Conservation (phyloP, 257 asterid genomes). For the Voacanga thouarsii region DNA sequence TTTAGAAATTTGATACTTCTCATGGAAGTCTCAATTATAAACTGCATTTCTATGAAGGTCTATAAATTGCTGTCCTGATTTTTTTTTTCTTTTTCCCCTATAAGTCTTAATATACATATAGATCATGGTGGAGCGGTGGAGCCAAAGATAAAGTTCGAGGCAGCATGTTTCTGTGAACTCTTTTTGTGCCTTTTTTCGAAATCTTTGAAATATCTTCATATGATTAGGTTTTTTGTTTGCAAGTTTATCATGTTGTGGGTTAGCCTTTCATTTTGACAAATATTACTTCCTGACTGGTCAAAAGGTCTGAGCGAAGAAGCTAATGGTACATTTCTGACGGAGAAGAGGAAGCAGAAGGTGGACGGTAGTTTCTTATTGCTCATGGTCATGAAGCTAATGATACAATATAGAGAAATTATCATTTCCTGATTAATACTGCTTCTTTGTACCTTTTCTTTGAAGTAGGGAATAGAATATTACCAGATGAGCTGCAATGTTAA, state of each 20-base stretch:
- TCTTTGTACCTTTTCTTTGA: constrained; percentile 16
- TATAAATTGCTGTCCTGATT: background rate
- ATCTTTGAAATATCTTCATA: background rate
- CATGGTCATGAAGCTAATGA: constrained; percentile 21
- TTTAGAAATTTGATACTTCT: background rate
- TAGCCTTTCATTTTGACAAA: constrained; percentile 17
- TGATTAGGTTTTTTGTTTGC: background rate
- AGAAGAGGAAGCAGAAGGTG: constrained; percentile 70
- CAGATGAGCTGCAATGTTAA: constrained; percentile 51
- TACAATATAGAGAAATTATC: constrained; percentile 23
- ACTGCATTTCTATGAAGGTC: background rate
- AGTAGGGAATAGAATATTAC: constrained; percentile 47
- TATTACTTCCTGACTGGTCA: constrained; percentile 27
- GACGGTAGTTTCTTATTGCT: constrained; percentile 55
- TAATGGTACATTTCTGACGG: constrained; percentile 48
- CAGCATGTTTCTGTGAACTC: background rate
- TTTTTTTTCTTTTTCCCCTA: background rate
- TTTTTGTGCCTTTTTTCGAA: background rate
- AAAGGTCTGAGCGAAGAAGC: constrained; percentile 42
- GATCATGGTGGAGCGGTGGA: background rate
- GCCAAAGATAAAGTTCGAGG: background rate
- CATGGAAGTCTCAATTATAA: background rate
- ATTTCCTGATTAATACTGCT: constrained; percentile 18
- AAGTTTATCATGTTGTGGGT: constrained; percentile 7
- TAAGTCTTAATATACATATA: background rate